These are phyloP conservation scores for Musa troglodytarum DNA, from an alignment of 176 grass and related monocot genomes.

Conservation along the genomic window DNA sequence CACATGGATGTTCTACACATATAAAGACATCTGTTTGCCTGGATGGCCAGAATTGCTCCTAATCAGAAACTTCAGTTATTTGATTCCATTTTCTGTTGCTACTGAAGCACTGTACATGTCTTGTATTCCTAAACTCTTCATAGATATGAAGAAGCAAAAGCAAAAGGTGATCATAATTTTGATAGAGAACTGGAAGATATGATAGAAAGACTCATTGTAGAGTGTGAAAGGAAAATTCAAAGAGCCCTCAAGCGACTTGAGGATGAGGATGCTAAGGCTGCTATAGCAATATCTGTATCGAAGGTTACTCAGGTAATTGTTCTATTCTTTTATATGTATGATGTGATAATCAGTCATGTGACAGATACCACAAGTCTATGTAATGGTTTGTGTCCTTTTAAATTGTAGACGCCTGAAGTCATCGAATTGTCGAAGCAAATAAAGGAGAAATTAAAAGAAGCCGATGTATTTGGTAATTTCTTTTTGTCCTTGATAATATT, in stretches of 20 bases:
- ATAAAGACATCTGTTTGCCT: too few species aligned
- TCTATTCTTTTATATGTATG: not conserved
- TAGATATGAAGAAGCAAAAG: constrained; percentile 94
- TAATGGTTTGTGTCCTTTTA: not conserved
- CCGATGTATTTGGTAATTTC: constrained; percentile 50
- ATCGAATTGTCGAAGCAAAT: constrained; percentile 82
- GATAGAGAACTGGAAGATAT: constrained; percentile 70
- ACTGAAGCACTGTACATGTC: not conserved
- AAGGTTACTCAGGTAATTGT: constrained; percentile 67
- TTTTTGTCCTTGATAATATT: not conserved
- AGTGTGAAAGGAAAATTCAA: constrained; percentile 95
- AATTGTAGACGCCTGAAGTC: constrained; percentile 56
- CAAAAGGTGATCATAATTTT: constrained; percentile 69
- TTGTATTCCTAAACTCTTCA: constrained; percentile 35
- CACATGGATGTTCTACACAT: too few species aligned
- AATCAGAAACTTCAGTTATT: not conserved
- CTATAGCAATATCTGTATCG: constrained; percentile 91
- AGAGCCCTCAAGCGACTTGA: constrained; percentile 83
- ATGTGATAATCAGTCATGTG: not conserved
- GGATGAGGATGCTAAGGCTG: constrained; percentile 88
- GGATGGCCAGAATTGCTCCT: not conserved
- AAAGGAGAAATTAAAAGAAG: constrained; percentile 85
- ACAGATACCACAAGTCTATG: too few species aligned
- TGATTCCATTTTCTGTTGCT: not conserved
- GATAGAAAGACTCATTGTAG: constrained; percentile 87